Evolutionary conservation across 202 grass and related monocot species (phyloP), one percentile per base, ranked within the genome.

Genomic region (Carex sylvatica): DNA sequence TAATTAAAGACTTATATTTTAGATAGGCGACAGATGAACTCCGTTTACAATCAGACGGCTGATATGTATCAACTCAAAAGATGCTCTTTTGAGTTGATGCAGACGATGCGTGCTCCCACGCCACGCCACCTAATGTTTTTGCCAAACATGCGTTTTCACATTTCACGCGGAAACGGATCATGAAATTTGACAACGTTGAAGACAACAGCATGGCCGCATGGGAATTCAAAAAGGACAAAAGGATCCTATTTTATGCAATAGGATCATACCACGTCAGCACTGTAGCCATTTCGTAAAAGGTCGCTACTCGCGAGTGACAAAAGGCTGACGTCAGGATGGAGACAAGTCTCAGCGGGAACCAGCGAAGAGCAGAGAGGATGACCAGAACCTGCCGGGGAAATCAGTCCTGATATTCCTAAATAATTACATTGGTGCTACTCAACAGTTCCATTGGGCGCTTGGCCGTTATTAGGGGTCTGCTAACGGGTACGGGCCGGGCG

Each of bases 321-420:
- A n/a, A 77, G 46, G 53, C 4, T 77, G 73, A 77, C 20, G 73
- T 55, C 42, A 77, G 24, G 47, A 77, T 54, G 20, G 73, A 77
- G 73, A 77, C 47, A 16, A 49, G 44, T 44, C 69, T 24, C 70
- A n/a, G 22, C n/a, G 31, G 15, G 24, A n/a, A 31, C 28, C 47
- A 78, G 74, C 51, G 51, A 76, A 12, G 47, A 53, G 60, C 24
- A 64, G 72, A 76, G 44, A 31, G 61, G 22, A 52, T 20, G n/a
- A 10, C 24, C 74, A 78, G 49, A 78, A 11, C 14, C 4, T 78
- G 74, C 38, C 74, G 52, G 53, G 1, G 14, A 30, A 18, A 58
- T 19, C 31, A 15, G 26, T 1, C 74, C 4, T 56, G 30, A 56
- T 78, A 78, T 78, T 78, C 53, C 28, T 0, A 7, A 12, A 4